These are phyloP conservation scores for Tylopilus rubrobrunneus DNA, from an alignment of 768 basidiomycete species.

Conservation along the genomic window DNA sequence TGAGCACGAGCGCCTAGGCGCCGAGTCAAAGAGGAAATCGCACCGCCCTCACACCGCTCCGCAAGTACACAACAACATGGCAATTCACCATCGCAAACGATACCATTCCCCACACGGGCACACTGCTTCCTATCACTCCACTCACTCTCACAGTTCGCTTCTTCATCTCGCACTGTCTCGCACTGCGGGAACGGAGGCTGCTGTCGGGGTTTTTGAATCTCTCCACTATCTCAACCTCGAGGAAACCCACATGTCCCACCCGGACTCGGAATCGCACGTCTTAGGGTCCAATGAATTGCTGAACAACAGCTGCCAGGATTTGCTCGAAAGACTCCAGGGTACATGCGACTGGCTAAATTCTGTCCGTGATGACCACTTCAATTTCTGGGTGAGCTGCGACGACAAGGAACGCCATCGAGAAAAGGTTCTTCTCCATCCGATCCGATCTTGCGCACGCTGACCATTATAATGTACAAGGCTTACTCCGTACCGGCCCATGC, in stretches of 20 bases:
- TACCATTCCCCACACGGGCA: constrained; percentile 12
- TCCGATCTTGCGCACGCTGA: neutral
- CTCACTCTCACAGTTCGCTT: constrained; percentile 37
- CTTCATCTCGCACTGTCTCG: constrained; percentile 34
- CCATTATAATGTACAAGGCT: constrained; percentile 31
- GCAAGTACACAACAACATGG: constrained; percentile 2
- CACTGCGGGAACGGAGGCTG: constrained; percentile 39
- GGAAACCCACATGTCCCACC: constrained; percentile 48
- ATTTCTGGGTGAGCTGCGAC: constrained; percentile 34
- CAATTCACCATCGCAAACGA: constrained; percentile 5
- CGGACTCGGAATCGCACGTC: constrained; percentile 41
- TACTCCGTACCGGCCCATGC: constrained; percentile 50
- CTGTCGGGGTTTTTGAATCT: constrained; percentile 72
- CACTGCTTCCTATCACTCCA: constrained; percentile 19
- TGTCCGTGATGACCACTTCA: constrained; percentile 34
- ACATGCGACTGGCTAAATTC: constrained; percentile 50
- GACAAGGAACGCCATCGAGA: constrained; percentile 33
- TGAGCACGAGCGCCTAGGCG: neutral
- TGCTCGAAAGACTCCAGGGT: constrained; percentile 43
- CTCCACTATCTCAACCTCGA: constrained; percentile 70
- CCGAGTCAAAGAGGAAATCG: neutral
- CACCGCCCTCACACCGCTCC: neutral
- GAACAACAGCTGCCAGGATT: constrained; percentile 48
- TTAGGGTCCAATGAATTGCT: constrained; percentile 43
- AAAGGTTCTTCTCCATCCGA: constrained; percentile 40